Evolutionary conservation across 2,329 filamentous ascomycete species (phyloP).

Genomic region (Pseudogymnoascus destructans): DNA sequence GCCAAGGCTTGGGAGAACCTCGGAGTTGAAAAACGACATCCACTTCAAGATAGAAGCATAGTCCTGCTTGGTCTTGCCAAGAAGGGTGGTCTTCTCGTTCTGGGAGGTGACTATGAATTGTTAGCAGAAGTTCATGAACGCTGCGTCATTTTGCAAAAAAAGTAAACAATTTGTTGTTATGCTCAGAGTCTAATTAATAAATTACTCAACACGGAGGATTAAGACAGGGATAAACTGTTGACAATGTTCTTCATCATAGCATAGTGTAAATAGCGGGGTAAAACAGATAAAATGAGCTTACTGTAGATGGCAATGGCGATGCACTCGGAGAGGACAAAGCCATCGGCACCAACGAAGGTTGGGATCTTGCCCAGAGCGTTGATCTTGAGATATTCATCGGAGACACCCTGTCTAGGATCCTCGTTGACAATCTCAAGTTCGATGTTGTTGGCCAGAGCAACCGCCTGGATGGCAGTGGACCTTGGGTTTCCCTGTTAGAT

Average conservation of each 20-base stretch:
- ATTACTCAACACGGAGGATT: conserved; percentile 80
- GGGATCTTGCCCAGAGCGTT: conserved; percentile 87
- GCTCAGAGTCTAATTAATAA: conserved; percentile 63
- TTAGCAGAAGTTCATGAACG: conserved; percentile 15
- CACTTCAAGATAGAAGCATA: conserved; percentile 96
- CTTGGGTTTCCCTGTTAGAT: conserved; percentile 66
- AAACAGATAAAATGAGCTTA: conserved; percentile 41
- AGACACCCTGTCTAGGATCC: conserved; percentile 48
- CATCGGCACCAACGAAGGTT: conserved; percentile 83
- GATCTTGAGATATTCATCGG: conserved; percentile 67
- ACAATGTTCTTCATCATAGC: conserved; percentile 39
- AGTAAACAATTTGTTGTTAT: conserved; percentile 19
- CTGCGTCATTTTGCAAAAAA: conserved; percentile 12
- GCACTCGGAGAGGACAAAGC: conserved; percentile 75
- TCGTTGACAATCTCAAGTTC: conserved; percentile 76
- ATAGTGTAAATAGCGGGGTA: conserved; percentile 12
- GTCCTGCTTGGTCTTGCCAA: conserved; percentile 99
- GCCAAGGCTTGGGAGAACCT: conserved; percentile 62
- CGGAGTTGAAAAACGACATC: conserved; percentile 92
- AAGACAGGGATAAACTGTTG: conserved; percentile 98
- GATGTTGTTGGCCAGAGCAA: conserved; percentile 95
- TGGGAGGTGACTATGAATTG: conserved; percentile 72
- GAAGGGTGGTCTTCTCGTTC: conserved; percentile 98
- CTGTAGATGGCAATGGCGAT: conserved; percentile 96
- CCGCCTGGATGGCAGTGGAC: conserved; percentile 75